Conservation (phyloP, 345 rosid species). For the Gossypium raimondii region DNA sequence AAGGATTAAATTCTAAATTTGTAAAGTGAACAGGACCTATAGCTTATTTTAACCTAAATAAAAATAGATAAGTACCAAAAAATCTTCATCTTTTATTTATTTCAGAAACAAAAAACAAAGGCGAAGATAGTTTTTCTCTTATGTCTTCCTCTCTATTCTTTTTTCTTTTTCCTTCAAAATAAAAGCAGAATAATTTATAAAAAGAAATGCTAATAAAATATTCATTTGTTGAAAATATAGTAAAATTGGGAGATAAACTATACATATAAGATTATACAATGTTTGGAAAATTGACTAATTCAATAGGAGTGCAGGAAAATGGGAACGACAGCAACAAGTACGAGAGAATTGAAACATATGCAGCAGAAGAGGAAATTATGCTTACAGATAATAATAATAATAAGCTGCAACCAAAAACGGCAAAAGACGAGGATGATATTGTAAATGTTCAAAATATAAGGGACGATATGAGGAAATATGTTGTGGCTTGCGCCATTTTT, state of each 20-base stretch:
- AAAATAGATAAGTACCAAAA: not conserved
- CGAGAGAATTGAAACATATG: slow-evolving; percentile 24
- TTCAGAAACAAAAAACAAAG: not conserved
- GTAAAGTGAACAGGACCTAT: no score
- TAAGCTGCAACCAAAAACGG: not conserved
- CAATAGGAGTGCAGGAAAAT: slow-evolving; percentile 25
- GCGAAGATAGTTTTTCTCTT: not conserved
- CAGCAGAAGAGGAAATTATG: slow-evolving; percentile 16
- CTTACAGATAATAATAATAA: not conserved
- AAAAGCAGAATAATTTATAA: not conserved
- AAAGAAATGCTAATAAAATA: not conserved
- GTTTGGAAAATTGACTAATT: not conserved
- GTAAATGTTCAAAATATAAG: not conserved
- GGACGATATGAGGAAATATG: slow-evolving; percentile 25
- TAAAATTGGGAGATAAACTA: not conserved
- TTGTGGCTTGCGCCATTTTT: slow-evolving; percentile 50
- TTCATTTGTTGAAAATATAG: not conserved
- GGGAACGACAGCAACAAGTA: slow-evolving; percentile 24
- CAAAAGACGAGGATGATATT: not conserved
- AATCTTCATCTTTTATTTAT: not conserved
- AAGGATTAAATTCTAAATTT: no score
- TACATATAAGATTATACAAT: not conserved
- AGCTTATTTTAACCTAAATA: no score
- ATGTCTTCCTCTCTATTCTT: not conserved
- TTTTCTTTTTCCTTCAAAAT: not conserved